These are phyloP conservation scores for Halophytophthora polymorphica DNA, from an alignment of 352 stramenopile species.

Conservation along the genomic window DNA sequence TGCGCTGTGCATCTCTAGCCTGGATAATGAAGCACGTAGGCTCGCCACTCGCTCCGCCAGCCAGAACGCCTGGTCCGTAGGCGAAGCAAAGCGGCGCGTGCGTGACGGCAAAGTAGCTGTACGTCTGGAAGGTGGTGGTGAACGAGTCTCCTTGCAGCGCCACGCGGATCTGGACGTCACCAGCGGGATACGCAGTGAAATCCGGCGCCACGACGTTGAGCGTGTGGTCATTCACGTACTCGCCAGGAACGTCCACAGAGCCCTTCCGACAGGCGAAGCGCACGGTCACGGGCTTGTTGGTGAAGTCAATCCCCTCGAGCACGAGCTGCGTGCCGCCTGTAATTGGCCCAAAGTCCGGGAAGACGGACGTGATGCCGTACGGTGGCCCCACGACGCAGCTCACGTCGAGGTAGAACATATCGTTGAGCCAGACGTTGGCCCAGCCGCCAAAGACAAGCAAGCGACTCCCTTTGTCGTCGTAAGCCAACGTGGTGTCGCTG, in stretches of 20 bases:
- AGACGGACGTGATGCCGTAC: conserved; percentile 92
- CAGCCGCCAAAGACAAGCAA: conserved; percentile 95
- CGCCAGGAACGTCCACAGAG: conserved; percentile 84
- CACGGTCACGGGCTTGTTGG: conserved; percentile 68
- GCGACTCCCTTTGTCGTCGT: conserved; percentile 90
- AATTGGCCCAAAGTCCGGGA: conserved; percentile 89
- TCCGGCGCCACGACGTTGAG: conserved; percentile 88
- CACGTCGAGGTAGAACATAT: conserved; percentile 92
- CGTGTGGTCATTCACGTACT: conserved; percentile 88
- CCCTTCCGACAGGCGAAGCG: conserved; percentile 92
- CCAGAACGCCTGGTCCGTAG: conserved; percentile 91
- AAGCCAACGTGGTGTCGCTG: conserved; percentile 92
- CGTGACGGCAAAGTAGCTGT: conserved; percentile 93
- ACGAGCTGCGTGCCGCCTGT: conserved; percentile 87
- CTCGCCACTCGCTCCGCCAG: conserved; percentile 71
- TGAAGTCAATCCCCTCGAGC: conserved; percentile 93
- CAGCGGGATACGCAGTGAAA: conserved; percentile 86
- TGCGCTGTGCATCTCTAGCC: conserved; percentile 71
- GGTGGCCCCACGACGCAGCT: conserved; percentile 93
- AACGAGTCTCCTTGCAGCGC: conserved; percentile 92
- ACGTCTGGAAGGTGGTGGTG: conserved; percentile 92
- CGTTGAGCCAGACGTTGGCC: conserved; percentile 93
- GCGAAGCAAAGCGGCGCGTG: conserved; percentile 85
- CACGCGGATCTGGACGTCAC: conserved; percentile 88
- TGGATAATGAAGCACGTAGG: conserved; percentile 84